A percentile compares a stretch with the other conserved stretches of the same genome.
Conservation (phyloP, 2,329 filamentous ascomycete genomes). For the Sphaceloma murrayae region DNA sequence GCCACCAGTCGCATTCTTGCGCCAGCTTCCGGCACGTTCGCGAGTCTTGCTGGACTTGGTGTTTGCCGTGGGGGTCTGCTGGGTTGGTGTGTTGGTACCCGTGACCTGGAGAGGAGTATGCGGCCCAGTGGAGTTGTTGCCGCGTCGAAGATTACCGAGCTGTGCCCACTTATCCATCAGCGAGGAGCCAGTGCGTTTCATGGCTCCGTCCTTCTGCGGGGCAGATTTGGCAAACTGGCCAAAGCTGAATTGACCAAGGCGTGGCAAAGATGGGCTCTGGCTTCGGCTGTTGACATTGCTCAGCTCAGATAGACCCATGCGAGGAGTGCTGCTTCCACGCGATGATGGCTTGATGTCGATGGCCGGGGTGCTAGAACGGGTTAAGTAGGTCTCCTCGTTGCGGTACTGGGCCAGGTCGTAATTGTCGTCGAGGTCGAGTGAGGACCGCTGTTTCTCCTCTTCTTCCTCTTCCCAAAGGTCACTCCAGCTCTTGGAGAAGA, state of each 20-base stretch:
- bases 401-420: conserved; percentile 32
- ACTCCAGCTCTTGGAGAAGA: conserved; percentile 97
- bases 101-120: conserved; percentile 26
- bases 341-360: conserved; percentile 38
- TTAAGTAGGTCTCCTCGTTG: conserved; percentile 49
- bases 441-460: conserved; percentile 48
- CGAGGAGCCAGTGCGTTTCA: conserved; percentile 46
- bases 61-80: conserved; percentile 20
- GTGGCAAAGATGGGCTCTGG: conserved; percentile 18
- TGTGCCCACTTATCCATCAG: conserved; percentile 79
- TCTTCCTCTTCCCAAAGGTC: conserved; percentile 97
- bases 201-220: conserved; percentile 50
- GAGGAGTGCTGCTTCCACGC: conserved; percentile 40
- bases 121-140: conserved; percentile 37
- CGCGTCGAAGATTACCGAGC: conserved; percentile 73
- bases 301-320: conserved; percentile 45
- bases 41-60: conserved; percentile 26
- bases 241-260: conserved; percentile 22
- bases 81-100: conserved; percentile 16
- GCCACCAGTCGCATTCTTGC: conserved; percentile 24
- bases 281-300: conserved; percentile 43
- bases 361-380: conserved; percentile 19
- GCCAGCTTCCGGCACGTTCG: conserved; percentile 27
- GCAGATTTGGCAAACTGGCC: conserved; percentile 25
- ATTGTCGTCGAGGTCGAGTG: conserved; percentile 30